Conservation (phyloP, 371 early-diverging fungal species). For the Mortierella sp. region DNA sequence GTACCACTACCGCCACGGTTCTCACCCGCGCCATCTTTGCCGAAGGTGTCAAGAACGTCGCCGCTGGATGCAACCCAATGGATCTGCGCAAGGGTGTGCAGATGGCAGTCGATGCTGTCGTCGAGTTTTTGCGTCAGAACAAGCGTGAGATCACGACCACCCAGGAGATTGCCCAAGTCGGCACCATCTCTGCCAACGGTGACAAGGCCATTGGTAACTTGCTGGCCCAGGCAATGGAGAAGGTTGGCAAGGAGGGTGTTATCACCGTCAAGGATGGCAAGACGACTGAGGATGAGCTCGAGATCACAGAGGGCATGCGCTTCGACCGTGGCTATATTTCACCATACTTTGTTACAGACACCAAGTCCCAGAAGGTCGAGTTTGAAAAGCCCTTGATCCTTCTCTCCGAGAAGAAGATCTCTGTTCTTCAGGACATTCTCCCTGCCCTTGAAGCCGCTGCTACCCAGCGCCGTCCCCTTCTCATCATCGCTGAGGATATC, state of each 20-base stretch:
- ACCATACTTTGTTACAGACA: constrained; percentile 98
- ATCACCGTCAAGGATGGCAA: constrained; percentile 99
- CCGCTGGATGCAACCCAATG: constrained; percentile 98
- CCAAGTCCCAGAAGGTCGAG: constrained; percentile 97
- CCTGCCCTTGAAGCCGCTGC: constrained; percentile 96
- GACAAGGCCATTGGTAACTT: constrained; percentile 94
- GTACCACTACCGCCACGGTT: constrained; percentile 98
- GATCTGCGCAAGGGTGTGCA: constrained; percentile 97
- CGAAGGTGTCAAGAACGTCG: constrained; percentile 98
- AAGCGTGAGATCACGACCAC: constrained; percentile 92
- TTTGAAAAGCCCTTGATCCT: constrained; percentile 98
- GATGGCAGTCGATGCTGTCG: constrained; percentile 90
- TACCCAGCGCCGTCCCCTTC: constrained; percentile 93
- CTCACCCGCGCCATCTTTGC: constrained; percentile 97
- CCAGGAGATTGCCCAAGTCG: constrained; percentile 96
- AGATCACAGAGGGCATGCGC: constrained; percentile 98
- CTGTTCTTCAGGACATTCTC: constrained; percentile 91
- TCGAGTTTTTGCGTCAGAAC: constrained; percentile 88
- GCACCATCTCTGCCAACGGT: constrained; percentile 98
- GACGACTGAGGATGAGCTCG: constrained; percentile 96
- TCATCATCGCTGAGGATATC: constrained; percentile 97
- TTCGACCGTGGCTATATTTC: constrained; percentile 99
- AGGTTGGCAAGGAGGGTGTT: constrained; percentile 99
- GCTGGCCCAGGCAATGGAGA: constrained; percentile 98
- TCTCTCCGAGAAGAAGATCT: constrained; percentile 97